phyloP scores from a whole-genome alignment of 2,329 filamentous ascomycete genomes.

The Hypoxylon sp. region DNA sequence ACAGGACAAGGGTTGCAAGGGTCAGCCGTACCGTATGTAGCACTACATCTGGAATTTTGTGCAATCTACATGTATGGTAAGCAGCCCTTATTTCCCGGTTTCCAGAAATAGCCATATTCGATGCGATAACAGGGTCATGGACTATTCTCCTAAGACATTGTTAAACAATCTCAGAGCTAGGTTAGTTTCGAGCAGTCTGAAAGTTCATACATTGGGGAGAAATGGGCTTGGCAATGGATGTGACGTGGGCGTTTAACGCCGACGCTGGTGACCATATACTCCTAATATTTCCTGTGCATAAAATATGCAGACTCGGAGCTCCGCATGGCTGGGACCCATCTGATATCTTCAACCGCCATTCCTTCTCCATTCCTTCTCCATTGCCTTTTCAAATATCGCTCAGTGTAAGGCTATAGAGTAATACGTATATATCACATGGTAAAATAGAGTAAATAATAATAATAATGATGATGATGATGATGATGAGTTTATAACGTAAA shows the following conservation, averaged over 20 bases:
- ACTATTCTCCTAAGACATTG: neutral
- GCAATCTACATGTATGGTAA: neutral
- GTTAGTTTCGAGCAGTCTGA: too few species aligned
- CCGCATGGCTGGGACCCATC: neutral
- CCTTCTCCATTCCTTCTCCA: too few species aligned
- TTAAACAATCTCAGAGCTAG: neutral
- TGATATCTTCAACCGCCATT: neutral
- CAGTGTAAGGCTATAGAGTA: neutral
- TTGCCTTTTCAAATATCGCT: neutral
- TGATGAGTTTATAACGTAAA: neutral
- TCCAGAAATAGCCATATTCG: neutral
- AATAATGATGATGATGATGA: neutral
- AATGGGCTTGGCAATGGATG: too few species aligned
- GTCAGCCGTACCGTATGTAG: neutral
- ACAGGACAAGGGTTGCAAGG: neutral
- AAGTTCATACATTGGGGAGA: too few species aligned
- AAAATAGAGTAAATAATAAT: neutral
- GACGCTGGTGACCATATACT: too few species aligned
- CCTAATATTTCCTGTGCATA: too few species aligned
- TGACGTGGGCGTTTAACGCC: too few species aligned
- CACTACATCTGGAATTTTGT: neutral
- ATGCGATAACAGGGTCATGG: neutral
- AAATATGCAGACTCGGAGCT: neutral
- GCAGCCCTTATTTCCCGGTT: neutral
- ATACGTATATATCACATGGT: neutral